Evolutionary conservation across 805 yeast species (phyloP).

Genomic region (Pichia paraexigua): DNA sequence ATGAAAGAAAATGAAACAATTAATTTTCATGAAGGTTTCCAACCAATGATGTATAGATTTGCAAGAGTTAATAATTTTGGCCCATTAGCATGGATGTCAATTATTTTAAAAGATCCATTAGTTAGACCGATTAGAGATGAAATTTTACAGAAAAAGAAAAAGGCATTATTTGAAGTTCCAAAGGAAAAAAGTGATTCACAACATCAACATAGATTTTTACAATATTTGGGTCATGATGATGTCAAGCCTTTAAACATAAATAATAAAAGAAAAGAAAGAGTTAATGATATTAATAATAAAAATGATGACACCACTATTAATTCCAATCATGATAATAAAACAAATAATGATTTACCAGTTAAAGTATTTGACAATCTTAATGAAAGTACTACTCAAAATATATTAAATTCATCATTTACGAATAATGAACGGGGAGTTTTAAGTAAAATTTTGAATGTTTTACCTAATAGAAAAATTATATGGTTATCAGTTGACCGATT

Average conservation of each 20-base stretch:
- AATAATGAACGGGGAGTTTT: conserved; percentile 3
- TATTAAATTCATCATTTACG: neutral
- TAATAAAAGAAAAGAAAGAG: neutral
- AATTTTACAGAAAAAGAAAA: conserved; percentile 17
- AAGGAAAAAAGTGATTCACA: conserved; percentile 13
- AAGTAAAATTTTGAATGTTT: conserved; percentile 26
- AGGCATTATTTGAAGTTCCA: neutral
- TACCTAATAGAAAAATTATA: conserved; percentile 37
- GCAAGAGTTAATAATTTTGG: conserved; percentile 41
- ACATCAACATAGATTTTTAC: conserved; percentile 27
- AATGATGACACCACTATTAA: neutral
- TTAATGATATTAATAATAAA: neutral
- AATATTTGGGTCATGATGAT: conserved; percentile 33
- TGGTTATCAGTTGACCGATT: conserved; percentile 40
- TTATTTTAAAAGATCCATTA: conserved; percentile 40
- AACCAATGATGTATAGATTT: conserved; percentile 35
- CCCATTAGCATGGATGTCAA: conserved; percentile 42
- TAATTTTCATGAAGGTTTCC: conserved; percentile 34
- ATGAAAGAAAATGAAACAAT: conserved; percentile 30
- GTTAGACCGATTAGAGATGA: conserved; percentile 29
- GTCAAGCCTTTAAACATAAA: conserved; percentile 23
- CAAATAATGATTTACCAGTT: neutral
- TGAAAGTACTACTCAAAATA: neutral
- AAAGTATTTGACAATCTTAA: neutral
- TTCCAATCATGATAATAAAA: neutral